Evolutionary conservation across 2,329 filamentous ascomycete genomes (phyloP).

Genomic region (Colletotrichum caudatum): DNA sequence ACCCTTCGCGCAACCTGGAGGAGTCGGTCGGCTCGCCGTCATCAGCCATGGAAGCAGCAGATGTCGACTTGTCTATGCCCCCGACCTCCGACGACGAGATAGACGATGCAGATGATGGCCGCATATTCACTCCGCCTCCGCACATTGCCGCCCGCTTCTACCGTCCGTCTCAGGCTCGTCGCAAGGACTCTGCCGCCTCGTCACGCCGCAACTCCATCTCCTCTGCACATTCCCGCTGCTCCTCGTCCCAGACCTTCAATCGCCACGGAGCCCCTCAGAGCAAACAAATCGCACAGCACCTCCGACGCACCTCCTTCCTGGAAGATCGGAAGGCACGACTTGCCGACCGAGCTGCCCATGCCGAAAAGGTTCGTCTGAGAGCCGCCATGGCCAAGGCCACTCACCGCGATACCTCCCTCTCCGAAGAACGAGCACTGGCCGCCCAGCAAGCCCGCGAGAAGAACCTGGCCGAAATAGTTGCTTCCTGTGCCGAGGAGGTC

Average conservation of each 20-base stretch:
- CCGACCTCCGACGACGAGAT: constrained; percentile 51
- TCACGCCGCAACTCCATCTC: constrained; percentile 85
- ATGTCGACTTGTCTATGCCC: constrained; percentile 55
- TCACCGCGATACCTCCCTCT: constrained; percentile 72
- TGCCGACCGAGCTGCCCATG: constrained; percentile 83
- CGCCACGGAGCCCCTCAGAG: constrained; percentile 72
- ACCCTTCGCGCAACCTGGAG: constrained; percentile 56
- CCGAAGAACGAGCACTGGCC: constrained; percentile 81
- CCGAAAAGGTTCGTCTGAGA: constrained; percentile 83
- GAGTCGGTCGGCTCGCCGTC: constrained; percentile 50
- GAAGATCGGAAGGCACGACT: constrained; percentile 84
- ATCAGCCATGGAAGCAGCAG: constrained; percentile 47
- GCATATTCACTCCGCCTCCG: constrained; percentile 73
- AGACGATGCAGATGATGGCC: constrained; percentile 49
- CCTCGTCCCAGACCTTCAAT: constrained; percentile 66
- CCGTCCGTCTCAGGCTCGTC: constrained; percentile 72
- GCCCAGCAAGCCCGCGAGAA: constrained; percentile 83
- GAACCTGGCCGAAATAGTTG: constrained; percentile 84
- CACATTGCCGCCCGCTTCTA: constrained; percentile 85
- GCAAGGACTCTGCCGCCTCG: constrained; percentile 81
- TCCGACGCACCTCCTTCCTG: constrained; percentile 83
- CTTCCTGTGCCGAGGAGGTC: constrained; percentile 85
- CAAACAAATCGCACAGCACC: constrained; percentile 82
- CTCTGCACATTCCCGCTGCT: constrained; percentile 78
- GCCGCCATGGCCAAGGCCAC: constrained; percentile 80